Evolutionary conservation across 495 filamentous ascomycete genomes (phyloP).

Genomic region (Cairneyella variabilis): DNA sequence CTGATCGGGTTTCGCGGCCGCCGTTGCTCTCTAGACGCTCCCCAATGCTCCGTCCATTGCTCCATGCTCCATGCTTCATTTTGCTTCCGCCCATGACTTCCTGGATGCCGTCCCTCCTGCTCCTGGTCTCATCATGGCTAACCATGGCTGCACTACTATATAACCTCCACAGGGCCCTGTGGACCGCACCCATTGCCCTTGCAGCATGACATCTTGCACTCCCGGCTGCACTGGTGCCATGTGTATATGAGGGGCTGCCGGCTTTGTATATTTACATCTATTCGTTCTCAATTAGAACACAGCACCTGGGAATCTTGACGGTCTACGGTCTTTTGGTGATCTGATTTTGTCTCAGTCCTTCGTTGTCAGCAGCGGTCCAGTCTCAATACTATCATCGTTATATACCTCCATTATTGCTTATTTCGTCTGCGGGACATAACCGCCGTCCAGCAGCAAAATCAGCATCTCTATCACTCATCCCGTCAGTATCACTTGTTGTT

Average conservation of each 20-base stretch:
- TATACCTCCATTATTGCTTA: not conserved
- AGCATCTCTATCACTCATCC: too few relatives aligned
- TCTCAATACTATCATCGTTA: not conserved
- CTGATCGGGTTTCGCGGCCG: constrained; percentile 26
- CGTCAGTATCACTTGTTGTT: not conserved
- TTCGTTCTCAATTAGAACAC: constrained; percentile 16
- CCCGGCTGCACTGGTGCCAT: constrained; percentile 15
- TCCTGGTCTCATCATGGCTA: constrained; percentile 10
- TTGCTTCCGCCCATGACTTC: not conserved
- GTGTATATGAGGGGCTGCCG: constrained; percentile 11
- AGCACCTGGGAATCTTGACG: constrained; percentile 2
- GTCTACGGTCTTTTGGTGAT: constrained; percentile 21
- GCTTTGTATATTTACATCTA: constrained; percentile 21
- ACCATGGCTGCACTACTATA: too few relatives aligned
- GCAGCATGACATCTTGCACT: constrained; percentile 26
- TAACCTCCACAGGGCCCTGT: constrained; percentile 19
- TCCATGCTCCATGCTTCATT: not conserved
- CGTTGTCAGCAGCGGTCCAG: constrained; percentile 5
- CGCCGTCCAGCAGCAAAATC: too few relatives aligned
- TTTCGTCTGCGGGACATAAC: too few relatives aligned
- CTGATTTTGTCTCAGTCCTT: constrained; percentile 18
- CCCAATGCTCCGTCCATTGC: not conserved
- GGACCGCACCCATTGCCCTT: constrained; percentile 6
- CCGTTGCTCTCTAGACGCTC: constrained; percentile 11
- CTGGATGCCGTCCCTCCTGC: not conserved